These are phyloP conservation scores for Pythium phragmiticola DNA, from an alignment of 352 stramenopile species.

Conservation along the genomic window DNA sequence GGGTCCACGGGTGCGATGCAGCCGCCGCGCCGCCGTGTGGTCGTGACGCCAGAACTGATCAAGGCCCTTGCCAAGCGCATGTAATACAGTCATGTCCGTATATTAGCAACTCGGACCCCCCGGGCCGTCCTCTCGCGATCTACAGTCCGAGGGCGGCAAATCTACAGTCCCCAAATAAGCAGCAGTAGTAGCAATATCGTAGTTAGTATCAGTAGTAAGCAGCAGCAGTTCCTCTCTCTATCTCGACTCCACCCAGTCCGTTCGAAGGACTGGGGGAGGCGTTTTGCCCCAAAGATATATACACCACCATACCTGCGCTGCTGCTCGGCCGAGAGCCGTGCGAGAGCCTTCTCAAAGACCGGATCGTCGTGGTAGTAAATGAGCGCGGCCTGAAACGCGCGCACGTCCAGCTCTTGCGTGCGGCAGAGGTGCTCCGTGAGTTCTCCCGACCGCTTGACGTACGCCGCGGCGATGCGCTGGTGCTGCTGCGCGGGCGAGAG, in stretches of 20 bases:
- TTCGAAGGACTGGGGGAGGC: not conserved
- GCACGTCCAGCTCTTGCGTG: slow-evolving; percentile 54
- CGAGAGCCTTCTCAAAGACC: slow-evolving; percentile 59
- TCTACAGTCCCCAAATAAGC: slow-evolving; percentile 4
- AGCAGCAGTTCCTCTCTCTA: not conserved
- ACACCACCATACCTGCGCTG: slow-evolving; percentile 48
- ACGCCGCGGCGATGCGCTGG: slow-evolving; percentile 55
- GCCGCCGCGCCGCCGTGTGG: slow-evolving; percentile 10
- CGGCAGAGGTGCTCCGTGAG: slow-evolving; percentile 55
- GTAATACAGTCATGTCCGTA: slow-evolving; percentile 22
- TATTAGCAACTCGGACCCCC: slow-evolving; percentile 4
- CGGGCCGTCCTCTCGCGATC: not conserved
- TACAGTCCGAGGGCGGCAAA: slow-evolving; percentile 24
- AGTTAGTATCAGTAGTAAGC: slow-evolving; percentile 22
- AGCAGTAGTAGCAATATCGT: slow-evolving; percentile 12
- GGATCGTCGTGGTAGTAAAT: slow-evolving; percentile 80
- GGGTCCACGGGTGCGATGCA: not conserved
- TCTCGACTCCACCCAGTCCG: not conserved
- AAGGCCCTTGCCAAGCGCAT: slow-evolving; percentile 29
- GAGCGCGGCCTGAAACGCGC: slow-evolving; percentile 68
- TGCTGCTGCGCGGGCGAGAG: slow-evolving; percentile 43
- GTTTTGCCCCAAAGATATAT: not conserved
- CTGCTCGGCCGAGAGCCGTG: slow-evolving; percentile 60
- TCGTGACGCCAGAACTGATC: slow-evolving; percentile 23
- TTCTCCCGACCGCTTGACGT: slow-evolving; percentile 62